Conservation (phyloP, 2,329 filamentous ascomycete species). For the Claviceps sorghi region DNA sequence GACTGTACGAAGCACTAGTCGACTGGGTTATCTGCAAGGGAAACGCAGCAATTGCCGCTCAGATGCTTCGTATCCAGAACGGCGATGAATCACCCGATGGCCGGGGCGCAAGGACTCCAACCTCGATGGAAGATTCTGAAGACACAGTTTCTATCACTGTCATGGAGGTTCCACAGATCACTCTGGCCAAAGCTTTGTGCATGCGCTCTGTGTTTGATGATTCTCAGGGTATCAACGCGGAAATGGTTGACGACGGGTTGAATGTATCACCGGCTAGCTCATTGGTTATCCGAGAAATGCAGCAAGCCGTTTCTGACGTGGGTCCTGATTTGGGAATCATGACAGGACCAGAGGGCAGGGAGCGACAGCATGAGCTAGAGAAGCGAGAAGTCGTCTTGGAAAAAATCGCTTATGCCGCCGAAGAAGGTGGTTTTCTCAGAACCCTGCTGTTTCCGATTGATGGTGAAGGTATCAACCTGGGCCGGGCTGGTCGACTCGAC, state of each 20-base stretch:
- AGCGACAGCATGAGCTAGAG: constrained; percentile 66
- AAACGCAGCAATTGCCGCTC: constrained; percentile 66
- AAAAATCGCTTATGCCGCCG: constrained; percentile 68
- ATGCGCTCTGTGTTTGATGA: constrained; percentile 91
- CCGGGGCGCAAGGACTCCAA: constrained; percentile 46
- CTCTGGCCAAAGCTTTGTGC: constrained; percentile 73
- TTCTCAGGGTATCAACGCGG: constrained; percentile 77
- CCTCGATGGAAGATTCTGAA: constrained; percentile 53
- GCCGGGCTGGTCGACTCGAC: constrained; percentile 65
- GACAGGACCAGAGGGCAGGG: constrained; percentile 49
- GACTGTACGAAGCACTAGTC: constrained; percentile 83
- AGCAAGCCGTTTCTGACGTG: constrained; percentile 60
- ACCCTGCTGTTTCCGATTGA: constrained; percentile 66
- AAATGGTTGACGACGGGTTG: constrained; percentile 94
- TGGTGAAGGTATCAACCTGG: constrained; percentile 66
- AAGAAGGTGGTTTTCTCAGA: constrained; percentile 70
- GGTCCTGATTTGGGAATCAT: constrained; percentile 67
- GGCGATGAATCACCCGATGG: constrained; percentile 55
- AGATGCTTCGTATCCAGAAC: constrained; percentile 53
- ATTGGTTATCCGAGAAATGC: constrained; percentile 78
- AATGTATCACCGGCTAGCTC: constrained; percentile 59
- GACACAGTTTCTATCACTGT: constrained; percentile 85
- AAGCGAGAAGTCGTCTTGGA: constrained; percentile 73
- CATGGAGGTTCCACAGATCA: constrained; percentile 67
- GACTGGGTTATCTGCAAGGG: constrained; percentile 89